These are phyloP conservation scores for Cucurbita moschata DNA, from an alignment of 306 rosid species.

Conservation along the genomic window DNA sequence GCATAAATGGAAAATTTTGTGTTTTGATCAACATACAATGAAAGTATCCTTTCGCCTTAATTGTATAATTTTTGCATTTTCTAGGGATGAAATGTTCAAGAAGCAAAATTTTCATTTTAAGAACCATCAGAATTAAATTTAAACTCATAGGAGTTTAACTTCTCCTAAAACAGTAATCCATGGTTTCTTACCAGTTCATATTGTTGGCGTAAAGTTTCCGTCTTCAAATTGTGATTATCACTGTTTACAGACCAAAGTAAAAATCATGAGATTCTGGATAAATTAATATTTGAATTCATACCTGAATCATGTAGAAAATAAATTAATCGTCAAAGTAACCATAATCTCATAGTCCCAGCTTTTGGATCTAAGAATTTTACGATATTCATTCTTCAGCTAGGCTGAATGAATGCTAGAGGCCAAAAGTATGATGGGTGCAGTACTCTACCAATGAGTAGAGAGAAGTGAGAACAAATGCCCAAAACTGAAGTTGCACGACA, in stretches of 20 bases:
- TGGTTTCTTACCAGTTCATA: conserved; percentile 57
- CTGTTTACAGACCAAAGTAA: conserved; percentile 31
- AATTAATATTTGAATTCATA: too few relatives aligned
- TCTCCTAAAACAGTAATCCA: neutral
- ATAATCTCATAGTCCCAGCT: neutral
- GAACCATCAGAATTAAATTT: neutral
- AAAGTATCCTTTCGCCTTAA: neutral
- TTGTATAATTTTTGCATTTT: neutral
- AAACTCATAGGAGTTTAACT: neutral
- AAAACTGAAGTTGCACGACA: neutral
- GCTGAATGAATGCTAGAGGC: neutral
- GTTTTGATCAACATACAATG: neutral
- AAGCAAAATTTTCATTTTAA: neutral
- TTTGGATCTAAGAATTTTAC: neutral
- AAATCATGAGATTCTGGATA: neutral
- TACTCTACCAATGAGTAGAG: neutral
- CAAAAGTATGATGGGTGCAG: neutral
- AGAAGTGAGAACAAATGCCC: neutral
- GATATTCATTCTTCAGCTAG: neutral
- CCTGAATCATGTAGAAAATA: too few relatives aligned
- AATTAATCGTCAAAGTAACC: neutral
- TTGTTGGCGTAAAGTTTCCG: conserved; percentile 75
- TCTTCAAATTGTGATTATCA: conserved; percentile 60
- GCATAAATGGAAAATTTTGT: neutral
- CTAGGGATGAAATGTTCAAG: neutral